phyloP scores from a whole-genome alignment of 2,329 filamentous ascomycete species.

The Juglanconis juglandina region DNA sequence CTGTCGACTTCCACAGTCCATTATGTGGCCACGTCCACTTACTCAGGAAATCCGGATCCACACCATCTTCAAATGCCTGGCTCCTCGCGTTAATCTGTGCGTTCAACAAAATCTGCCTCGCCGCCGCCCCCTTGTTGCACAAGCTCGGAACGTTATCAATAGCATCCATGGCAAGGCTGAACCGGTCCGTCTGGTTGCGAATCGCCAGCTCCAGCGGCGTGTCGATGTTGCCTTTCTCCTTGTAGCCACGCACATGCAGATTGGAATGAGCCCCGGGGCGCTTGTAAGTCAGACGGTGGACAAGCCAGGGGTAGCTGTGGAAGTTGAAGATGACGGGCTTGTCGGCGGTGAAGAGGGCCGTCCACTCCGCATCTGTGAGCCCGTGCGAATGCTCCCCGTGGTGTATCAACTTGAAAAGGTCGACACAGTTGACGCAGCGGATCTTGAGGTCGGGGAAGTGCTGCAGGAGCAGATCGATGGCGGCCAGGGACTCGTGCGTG shows the following conservation, averaged over 20 bases:
- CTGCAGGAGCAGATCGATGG: conserved; percentile 69
- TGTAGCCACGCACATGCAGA: conserved; percentile 74
- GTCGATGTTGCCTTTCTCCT: conserved; percentile 81
- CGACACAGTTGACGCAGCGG: conserved; percentile 76
- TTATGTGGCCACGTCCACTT: conserved; percentile 63
- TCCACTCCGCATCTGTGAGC: conserved; percentile 63
- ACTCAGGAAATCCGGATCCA: conserved; percentile 64
- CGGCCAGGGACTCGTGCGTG: conserved; percentile 71
- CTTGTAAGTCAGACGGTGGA: conserved; percentile 74
- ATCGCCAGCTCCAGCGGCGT: conserved; percentile 77
- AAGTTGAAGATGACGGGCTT: conserved; percentile 79
- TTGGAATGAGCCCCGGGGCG: conserved; percentile 60
- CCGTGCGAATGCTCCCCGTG: conserved; percentile 70
- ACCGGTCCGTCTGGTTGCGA: conserved; percentile 73
- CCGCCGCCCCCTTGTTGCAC: conserved; percentile 59
- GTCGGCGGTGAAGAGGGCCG: conserved; percentile 66
- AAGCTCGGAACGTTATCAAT: conserved; percentile 65
- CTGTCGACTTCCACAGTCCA: conserved; percentile 34
- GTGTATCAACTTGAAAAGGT: conserved; percentile 76
- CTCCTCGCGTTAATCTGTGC: conserved; percentile 61
- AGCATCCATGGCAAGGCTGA: conserved; percentile 72
- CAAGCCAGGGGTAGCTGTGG: conserved; percentile 78
- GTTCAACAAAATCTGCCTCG: conserved; percentile 62
- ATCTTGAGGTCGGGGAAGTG: conserved; percentile 70
- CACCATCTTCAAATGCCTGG: conserved; percentile 65